phyloP scores from a whole-genome alignment of 148 eudicot species.

The Camellia granthamiana region DNA sequence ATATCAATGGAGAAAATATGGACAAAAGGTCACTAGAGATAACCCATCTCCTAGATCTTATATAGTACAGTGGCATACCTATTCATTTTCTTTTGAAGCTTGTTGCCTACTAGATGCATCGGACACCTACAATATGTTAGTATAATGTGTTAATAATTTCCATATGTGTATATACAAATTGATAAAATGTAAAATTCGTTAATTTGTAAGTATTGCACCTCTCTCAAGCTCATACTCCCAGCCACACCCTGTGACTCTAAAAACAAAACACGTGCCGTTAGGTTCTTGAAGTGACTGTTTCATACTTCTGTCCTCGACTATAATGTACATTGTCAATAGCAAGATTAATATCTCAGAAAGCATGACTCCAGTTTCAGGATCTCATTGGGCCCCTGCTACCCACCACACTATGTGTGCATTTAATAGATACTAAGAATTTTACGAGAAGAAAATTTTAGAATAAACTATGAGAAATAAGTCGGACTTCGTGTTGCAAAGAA shows the following conservation, averaged over 20 bases:
- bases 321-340: not conserved
- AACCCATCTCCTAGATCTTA: constrained; percentile 51
- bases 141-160: too few relatives aligned
- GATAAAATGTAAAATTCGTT: too few relatives aligned
- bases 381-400: not conserved
- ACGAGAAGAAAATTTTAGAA: not conserved
- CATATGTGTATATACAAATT: too few relatives aligned
- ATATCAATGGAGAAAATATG: constrained; percentile 47
- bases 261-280: too few relatives aligned
- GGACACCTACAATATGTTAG: too few relatives aligned
- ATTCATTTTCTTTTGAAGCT: too few relatives aligned
- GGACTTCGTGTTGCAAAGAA: not conserved
- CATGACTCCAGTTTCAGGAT: constrained; percentile 1
- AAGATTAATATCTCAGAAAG: not conserved
- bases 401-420: not conserved
- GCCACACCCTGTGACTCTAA: too few relatives aligned
- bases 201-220: too few relatives aligned
- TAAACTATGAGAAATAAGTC: not conserved
- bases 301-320: not conserved
- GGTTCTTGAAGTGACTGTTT: too few relatives aligned
- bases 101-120: too few relatives aligned
- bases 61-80: too few relatives aligned
- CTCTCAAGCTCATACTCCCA: too few relatives aligned
- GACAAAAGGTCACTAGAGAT: constrained; percentile 46
- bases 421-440: not conserved